Evolutionary conservation across 805 yeast species (phyloP).

Genomic region (Candida orba): DNA sequence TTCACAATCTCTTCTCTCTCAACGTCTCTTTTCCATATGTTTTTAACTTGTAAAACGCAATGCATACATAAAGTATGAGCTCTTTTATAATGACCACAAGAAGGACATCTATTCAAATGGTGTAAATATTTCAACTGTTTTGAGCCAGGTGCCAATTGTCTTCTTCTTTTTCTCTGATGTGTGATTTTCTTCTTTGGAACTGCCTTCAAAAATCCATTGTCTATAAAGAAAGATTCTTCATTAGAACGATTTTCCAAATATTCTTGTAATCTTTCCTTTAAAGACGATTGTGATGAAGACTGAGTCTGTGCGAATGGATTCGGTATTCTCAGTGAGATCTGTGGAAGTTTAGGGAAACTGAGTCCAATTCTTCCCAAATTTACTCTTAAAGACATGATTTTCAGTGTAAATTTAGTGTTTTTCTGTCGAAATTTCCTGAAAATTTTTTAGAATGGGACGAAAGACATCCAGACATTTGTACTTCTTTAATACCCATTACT

Average conservation of each 20-base stretch:
- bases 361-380: constrained; percentile 16
- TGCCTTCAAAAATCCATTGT: constrained; percentile 74
- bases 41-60: constrained; percentile 77
- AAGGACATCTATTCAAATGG: constrained; percentile 84
- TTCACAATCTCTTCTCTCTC: constrained; percentile 19
- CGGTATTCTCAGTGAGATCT: constrained; percentile 20
- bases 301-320: constrained; percentile 10
- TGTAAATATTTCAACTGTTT: constrained; percentile 73
- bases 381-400: constrained; percentile 17
- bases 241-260: constrained; percentile 18
- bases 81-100: constrained; percentile 89
- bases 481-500: too few relatives aligned
- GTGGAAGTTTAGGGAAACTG: constrained; percentile 21
- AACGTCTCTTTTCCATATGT: constrained; percentile 47
- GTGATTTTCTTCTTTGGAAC: constrained; percentile 94
- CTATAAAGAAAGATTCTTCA: constrained; percentile 36
- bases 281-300: not conserved
- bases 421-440: not conserved
- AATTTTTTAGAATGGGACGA: not conserved
- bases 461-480: not conserved
- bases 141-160: constrained; percentile 74
- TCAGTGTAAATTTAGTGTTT: not conserved
- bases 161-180: constrained; percentile 75
- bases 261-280: constrained; percentile 33
- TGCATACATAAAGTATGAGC: constrained; percentile 89